phyloP scores from a whole-genome alignment of 768 basidiomycete species.

The Naganishia onofrii region DNA sequence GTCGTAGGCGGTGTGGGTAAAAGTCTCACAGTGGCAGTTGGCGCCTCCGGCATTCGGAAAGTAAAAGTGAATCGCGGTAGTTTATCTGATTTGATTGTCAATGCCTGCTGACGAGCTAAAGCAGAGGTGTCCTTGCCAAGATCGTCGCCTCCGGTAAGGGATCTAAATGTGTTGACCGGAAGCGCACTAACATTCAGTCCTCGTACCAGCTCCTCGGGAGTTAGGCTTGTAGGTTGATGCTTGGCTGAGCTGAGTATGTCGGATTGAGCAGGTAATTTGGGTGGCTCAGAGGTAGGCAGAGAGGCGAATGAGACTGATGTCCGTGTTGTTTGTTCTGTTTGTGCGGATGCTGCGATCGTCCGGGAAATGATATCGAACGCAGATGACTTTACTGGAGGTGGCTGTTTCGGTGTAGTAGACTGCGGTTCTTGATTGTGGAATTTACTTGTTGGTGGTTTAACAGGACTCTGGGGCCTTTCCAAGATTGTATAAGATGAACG shows the following conservation, averaged over 20 bases:
- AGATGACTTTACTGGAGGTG: slow-evolving; percentile 1
- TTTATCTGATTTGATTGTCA: neutral
- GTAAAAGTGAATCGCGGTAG: slow-evolving; percentile 19
- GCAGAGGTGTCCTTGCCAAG: slow-evolving; percentile 7
- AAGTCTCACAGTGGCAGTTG: neutral
- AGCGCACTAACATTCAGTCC: slow-evolving; percentile 4
- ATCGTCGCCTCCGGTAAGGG: slow-evolving; percentile 12
- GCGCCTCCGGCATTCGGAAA: neutral
- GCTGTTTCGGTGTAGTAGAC: slow-evolving; percentile 11
- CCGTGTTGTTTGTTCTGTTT: neutral
- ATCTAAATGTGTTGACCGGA: slow-evolving; percentile 27
- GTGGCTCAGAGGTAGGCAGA: neutral
- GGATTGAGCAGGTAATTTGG: neutral
- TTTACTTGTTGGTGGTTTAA: neutral
- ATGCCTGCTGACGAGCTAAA: slow-evolving; percentile 25
- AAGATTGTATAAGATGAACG: slow-evolving; percentile 18
- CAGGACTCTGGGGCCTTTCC: slow-evolving; percentile 1
- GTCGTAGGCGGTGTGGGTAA: neutral
- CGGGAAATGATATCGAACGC: slow-evolving; percentile 20
- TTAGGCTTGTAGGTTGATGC: neutral
- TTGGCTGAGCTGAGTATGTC: neutral
- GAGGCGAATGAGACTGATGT: slow-evolving; percentile 9
- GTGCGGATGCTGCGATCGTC: neutral
- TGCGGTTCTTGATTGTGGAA: neutral
- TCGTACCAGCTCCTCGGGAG: neutral